Conservation (phyloP, 208 protist species). For the Trypanosoma conorhini region DNA sequence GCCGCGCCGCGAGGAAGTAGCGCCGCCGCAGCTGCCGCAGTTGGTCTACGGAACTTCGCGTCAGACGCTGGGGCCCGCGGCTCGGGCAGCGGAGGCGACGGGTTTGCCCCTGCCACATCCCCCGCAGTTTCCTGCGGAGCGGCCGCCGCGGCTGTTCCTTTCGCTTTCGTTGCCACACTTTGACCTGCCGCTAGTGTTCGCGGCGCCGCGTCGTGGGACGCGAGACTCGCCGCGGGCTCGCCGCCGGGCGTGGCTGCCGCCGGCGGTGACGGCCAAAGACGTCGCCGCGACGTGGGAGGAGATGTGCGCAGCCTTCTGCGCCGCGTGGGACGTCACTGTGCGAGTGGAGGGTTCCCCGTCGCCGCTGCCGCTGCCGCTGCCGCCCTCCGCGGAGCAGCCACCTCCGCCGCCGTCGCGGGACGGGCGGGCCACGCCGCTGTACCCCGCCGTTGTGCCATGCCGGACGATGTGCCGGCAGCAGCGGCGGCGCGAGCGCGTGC, state of each 20-base stretch:
- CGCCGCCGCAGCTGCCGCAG: background rate
- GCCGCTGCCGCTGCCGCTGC: background rate
- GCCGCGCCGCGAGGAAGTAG: background rate
- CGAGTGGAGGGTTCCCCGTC: background rate
- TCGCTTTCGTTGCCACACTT: background rate
- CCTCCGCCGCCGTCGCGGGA: background rate
- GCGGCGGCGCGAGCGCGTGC: background rate
- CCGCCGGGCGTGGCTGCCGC: background rate
- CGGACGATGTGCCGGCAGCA: background rate
- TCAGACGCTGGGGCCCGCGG: too few species aligned
- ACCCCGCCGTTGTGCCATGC: background rate
- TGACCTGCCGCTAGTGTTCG: constrained; percentile 3
- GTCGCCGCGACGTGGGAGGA: constrained; percentile 1
- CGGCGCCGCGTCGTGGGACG: background rate
- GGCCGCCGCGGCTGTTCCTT: background rate
- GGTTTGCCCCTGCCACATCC: background rate
- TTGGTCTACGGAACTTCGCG: background rate
- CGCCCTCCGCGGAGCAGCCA: background rate
- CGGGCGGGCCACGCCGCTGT: background rate
- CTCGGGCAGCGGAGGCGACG: background rate
- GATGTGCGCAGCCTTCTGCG: background rate
- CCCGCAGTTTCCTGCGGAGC: background rate
- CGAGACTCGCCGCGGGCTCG: background rate
- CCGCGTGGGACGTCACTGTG: constrained; percentile 8
- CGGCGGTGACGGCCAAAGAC: background rate